A percentile compares a stretch with the other conserved stretches of the same genome.
These are phyloP conservation scores for Debaryomyces fabryi DNA, from an alignment of 1,139 yeast genomes.

Conservation along the genomic window DNA sequence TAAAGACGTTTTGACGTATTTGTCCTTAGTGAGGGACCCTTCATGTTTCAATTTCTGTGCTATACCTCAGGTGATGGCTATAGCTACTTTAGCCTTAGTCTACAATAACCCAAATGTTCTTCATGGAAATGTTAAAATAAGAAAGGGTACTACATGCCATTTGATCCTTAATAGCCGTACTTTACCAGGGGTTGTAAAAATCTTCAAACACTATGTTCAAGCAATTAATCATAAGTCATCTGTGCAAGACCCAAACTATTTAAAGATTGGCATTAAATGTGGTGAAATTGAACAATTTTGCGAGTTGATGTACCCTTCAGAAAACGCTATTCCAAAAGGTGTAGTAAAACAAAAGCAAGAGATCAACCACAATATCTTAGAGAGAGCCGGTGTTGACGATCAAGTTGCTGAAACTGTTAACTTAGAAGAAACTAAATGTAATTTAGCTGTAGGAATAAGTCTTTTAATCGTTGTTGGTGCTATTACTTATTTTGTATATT, in stretches of 20 bases:
- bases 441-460: slow-evolving; percentile 18
- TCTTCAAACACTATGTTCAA: slow-evolving; percentile 75
- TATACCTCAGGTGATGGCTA: slow-evolving; percentile 98
- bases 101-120: slow-evolving; percentile 81
- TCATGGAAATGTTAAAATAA: slow-evolving; percentile 75
- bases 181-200: slow-evolving; percentile 70
- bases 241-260: slow-evolving; percentile 84
- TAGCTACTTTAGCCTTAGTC: slow-evolving; percentile 86
- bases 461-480: neutral
- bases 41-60: slow-evolving; percentile 91
- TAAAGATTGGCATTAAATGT: slow-evolving; percentile 79
- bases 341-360: slow-evolving; percentile 24
- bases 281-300: slow-evolving; percentile 87
- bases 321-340: slow-evolving; percentile 34
- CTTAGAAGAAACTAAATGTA: slow-evolving; percentile 31
- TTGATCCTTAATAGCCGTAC: slow-evolving; percentile 76
- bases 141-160: slow-evolving; percentile 87
- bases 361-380: slow-evolving; percentile 28
- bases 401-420: slow-evolving; percentile 29
- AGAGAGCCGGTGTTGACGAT: slow-evolving; percentile 35
- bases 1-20: slow-evolving; percentile 73
- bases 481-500: neutral
- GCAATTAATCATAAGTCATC: slow-evolving; percentile 76
- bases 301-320: slow-evolving; percentile 67
- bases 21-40: slow-evolving; percentile 78